Evolutionary conservation across 202 grass and related monocot species (phyloP), one percentile per base, ranked within the genome.

Genomic region (Zizania palustris): DNA sequence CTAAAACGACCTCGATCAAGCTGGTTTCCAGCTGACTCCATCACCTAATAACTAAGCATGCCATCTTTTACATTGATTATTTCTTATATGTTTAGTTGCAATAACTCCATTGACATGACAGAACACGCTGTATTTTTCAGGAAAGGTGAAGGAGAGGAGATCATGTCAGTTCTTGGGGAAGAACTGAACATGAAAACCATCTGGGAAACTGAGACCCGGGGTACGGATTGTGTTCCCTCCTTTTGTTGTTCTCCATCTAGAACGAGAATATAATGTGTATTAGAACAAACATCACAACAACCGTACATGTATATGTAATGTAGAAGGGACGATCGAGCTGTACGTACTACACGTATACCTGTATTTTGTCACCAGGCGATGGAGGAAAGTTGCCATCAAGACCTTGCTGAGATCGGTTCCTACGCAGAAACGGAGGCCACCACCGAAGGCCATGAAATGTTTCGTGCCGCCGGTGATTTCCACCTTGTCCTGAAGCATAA

Each of bases 361-460:
- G 67, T 89, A 91, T 70, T 95, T 89, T 46, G 92, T 91, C 35
- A 95, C 81, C 43, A 95, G 83, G 64, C 70, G 46, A 77, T 91
- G 92, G 15, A 95, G 84, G 83, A 95, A 95, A 56, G 82, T 83
- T 35, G 88, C 73, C 88, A 95, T 95, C 77, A 91, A 51, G 38
- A 91, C 56, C 73, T 84, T 83, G 81, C 79, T 91, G 77, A 95
- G 85, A 70, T 95, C 83, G 1, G 92, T 73, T 59, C 92, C 92
- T 1, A 95, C 86, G 11, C 92, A 95, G 79, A 89, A 95, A 14
- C 92, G 58, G 44, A 91, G 59, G 39, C 88, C 92, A 28, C 83
- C 92, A 58, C 92, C 92, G 55, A 95, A 89, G 12, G 88, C 92
- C 88, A 95, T 83, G 74, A 91, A 95, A 65, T 91, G 76, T 73